phyloP scores from a whole-genome alignment of 2,329 filamentous ascomycete species.

The Sclerotinia sclerotiorum region DNA sequence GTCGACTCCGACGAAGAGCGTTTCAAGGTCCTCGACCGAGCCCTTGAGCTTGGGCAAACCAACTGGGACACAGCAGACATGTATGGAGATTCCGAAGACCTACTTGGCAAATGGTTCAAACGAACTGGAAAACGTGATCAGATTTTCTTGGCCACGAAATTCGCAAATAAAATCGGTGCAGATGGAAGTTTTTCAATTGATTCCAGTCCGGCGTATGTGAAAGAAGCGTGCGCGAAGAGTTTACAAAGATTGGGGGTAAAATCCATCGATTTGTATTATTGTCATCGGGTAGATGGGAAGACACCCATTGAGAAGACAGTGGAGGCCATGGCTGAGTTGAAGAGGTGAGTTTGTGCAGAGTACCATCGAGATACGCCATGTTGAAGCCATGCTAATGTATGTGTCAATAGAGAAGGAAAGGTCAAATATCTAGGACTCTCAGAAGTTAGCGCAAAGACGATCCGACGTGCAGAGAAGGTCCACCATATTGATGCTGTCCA shows the following conservation, averaged over 20 bases:
- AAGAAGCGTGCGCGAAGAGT: slow-evolving; percentile 44
- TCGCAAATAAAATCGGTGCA: slow-evolving; percentile 41
- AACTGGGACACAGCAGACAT: slow-evolving; percentile 44
- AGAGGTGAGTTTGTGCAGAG: slow-evolving; percentile 31
- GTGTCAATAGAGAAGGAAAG: slow-evolving; percentile 47
- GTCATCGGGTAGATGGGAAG: slow-evolving; percentile 41
- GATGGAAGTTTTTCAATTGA: slow-evolving; percentile 32
- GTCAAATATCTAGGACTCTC: slow-evolving; percentile 58
- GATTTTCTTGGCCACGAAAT: slow-evolving; percentile 56
- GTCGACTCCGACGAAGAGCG: slow-evolving; percentile 41
- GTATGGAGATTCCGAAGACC: slow-evolving; percentile 49
- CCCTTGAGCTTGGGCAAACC: slow-evolving; percentile 43
- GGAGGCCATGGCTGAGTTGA: slow-evolving; percentile 44
- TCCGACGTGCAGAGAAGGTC: slow-evolving; percentile 52
- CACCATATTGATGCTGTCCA: slow-evolving; percentile 53
- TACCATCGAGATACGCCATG: background rate
- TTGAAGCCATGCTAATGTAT: slow-evolving; percentile 22
- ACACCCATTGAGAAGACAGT: slow-evolving; percentile 48
- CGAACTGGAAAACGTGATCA: slow-evolving; percentile 46
- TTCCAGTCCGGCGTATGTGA: slow-evolving; percentile 45
- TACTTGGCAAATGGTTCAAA: slow-evolving; percentile 51
- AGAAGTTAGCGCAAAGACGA: slow-evolving; percentile 50
- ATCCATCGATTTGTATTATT: slow-evolving; percentile 42
- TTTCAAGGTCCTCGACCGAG: slow-evolving; percentile 44
- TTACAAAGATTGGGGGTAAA: slow-evolving; percentile 45